Conservation (phyloP, 1,284 basidiomycete genomes). For the Ustilago curta region DNA sequence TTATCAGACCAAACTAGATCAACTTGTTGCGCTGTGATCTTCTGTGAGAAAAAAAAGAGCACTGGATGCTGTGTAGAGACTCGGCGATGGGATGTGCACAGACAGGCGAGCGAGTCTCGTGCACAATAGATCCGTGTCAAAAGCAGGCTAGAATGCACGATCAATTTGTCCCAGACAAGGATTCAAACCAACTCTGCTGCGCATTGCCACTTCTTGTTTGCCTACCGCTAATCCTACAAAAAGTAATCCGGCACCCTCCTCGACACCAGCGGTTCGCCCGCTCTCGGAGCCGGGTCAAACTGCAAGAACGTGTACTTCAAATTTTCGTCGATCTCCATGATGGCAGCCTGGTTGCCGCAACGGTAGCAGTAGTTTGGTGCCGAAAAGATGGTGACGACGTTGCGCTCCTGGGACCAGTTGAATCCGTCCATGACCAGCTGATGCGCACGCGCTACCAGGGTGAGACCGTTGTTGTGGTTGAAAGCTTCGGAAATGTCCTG, state of each 20-base stretch:
- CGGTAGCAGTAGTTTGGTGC: conserved; percentile 92
- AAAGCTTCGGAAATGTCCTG: conserved; percentile 98
- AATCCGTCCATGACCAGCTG: conserved; percentile 94
- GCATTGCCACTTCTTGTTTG: background rate
- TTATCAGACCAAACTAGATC: too few species aligned
- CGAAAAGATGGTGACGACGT: conserved; percentile 99
- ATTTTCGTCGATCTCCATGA: conserved; percentile 99
- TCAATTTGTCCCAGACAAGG: too few species aligned
- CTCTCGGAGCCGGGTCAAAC: conserved; percentile 98
- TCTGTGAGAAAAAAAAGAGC: too few species aligned
- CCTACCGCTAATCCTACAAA: conserved; percentile 39
- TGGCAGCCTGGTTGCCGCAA: conserved; percentile 99
- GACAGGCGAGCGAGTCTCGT: too few species aligned
- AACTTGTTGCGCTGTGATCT: too few species aligned
- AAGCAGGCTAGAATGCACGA: too few species aligned
- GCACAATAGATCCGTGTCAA: too few species aligned
- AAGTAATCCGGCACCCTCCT: conserved; percentile 89
- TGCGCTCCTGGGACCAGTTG: conserved; percentile 98
- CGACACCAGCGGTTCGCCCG: conserved; percentile 97
- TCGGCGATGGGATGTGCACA: too few species aligned
- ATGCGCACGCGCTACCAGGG: conserved; percentile 77
- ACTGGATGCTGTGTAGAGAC: too few species aligned
- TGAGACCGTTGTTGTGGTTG: conserved; percentile 98
- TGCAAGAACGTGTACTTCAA: conserved; percentile 96
- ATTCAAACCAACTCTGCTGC: background rate